These are phyloP conservation scores for Dictyostelium brefeldianum DNA, from an alignment of 78 protist species.

Conservation along the genomic window DNA sequence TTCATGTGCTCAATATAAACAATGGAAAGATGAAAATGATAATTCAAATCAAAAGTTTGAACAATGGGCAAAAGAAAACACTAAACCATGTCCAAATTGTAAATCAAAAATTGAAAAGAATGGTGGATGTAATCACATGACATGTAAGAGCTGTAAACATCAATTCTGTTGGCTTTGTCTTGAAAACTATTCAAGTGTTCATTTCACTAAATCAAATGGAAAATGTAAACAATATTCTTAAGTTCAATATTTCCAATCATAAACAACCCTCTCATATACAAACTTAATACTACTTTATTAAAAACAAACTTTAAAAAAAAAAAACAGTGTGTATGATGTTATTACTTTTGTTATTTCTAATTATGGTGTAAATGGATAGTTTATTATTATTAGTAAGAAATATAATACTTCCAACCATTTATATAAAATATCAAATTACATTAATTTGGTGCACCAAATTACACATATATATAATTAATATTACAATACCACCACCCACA, in stretches of 20 bases:
- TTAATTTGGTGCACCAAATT: too few relatives aligned
- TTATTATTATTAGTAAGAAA: too few relatives aligned
- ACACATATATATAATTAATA: too few relatives aligned
- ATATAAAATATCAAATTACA: too few relatives aligned
- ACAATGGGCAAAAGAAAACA: conserved; percentile 25
- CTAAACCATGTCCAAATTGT: conserved; percentile 85
- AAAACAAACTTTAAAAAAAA: too few relatives aligned
- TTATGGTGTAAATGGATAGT: too few relatives aligned
- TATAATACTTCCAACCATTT: too few relatives aligned
- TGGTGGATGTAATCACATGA: conserved; percentile 88
- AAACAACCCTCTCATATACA: too few relatives aligned
- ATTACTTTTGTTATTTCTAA: too few relatives aligned
- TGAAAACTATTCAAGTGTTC: neutral
- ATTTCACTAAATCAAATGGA: neutral
- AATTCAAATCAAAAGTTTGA: conserved; percentile 7
- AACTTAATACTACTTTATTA: too few relatives aligned
- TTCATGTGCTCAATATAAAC: conserved; percentile 25
- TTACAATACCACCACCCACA: too few relatives aligned
- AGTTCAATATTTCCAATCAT: too few relatives aligned
- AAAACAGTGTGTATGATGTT: neutral
- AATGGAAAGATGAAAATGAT: conserved; percentile 49
- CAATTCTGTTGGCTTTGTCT: conserved; percentile 71
- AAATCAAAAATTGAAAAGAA: conserved; percentile 76
- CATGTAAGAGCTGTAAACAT: conserved; percentile 48
- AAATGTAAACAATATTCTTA: conserved; percentile 64